Base-by-base conservation (phyloP, 2,329 filamentous ascomycete species). In the Xylaria sp. region DNA sequence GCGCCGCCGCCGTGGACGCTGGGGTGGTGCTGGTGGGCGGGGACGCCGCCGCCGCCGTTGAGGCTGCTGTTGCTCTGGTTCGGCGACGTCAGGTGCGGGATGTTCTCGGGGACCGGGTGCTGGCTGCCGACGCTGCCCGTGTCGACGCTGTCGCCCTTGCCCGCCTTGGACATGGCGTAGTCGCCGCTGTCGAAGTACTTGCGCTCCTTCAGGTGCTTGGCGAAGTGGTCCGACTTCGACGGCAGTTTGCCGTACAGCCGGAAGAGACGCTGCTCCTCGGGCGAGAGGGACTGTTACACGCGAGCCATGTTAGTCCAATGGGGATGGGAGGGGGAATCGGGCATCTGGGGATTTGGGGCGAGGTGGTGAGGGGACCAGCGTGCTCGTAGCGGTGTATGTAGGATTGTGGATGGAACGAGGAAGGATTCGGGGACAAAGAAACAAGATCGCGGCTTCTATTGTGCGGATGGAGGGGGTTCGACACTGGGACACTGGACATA, bases 121-220 rank as follows among this genome's bases (percentile, higher is more conserved):
- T 96, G 89, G 68, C 91, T 92, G 68, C 94, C 94, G 69, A 99
- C 91, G 69, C 89, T 89, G 70, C 93, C 96, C 56, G 96, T 91
- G 70, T 95, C 93, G 69, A 94, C 89, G 71, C 94, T 90, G 69
- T 92, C 90, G 73, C 91, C 92, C 79, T 97, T 97, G 76, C 94
- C 94, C 56, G 94, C 94, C 80, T 97, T 96, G 75, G 90, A 93
- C 78, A 96, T 90, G 70, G 92, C 92, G 69, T 96, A 97, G 78
- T 97, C 92, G 70, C 92, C 92, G 56, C 90, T 94, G 79, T 97
- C 92, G 76, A 97, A 97, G 79, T 96, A 97, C 79, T 96, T 99
- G 80, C 94, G 92, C 75, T 97, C 94, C 84, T 97, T 97, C 72
- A 97, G 85, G 73, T 97, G 96, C 81, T 97, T 97, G 81, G 95